A percentile compares a stretch with the other conserved stretches of the same genome.
Evolutionary conservation across 2,329 filamentous ascomycete genomes (phyloP).

Genomic region (Trichoderma cornu-damae): DNA sequence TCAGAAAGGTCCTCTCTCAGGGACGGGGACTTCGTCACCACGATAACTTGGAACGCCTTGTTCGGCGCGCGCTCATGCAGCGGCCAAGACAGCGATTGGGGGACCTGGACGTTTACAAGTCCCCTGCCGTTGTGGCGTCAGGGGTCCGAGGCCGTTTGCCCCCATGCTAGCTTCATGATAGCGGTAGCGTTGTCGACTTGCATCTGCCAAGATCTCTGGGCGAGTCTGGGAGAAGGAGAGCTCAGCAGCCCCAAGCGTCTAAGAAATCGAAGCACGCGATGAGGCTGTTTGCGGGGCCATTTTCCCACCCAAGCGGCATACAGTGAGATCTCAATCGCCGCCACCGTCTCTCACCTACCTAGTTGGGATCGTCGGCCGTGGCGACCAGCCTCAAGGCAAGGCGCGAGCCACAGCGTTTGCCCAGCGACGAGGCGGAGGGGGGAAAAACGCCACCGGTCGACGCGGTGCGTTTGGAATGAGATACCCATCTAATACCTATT

Average conservation of each 20-base stretch:
- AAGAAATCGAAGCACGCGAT: constrained; percentile 8
- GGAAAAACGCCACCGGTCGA: background rate
- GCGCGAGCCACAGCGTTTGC: background rate
- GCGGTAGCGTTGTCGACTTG: background rate
- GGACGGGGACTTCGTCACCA: background rate
- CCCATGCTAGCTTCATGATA: constrained; percentile 10
- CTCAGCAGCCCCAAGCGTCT: background rate
- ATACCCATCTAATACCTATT: background rate
- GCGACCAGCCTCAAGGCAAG: background rate
- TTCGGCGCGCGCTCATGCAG: constrained; percentile 2
- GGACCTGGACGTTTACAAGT: background rate
- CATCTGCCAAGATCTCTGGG: background rate
- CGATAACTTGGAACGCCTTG: background rate
- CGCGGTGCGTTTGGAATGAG: background rate
- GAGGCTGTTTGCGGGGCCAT: background rate
- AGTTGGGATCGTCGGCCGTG: constrained; percentile 9
- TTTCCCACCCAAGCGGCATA: background rate
- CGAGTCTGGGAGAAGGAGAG: background rate
- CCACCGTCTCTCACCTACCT: constrained; percentile 5
- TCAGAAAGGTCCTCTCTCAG: background rate
- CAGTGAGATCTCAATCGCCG: constrained; percentile 9
- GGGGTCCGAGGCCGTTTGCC: background rate
- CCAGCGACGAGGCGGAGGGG: constrained; percentile 1
- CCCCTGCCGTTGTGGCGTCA: constrained; percentile 3
- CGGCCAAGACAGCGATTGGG: background rate